These are phyloP conservation scores for Licmophora abbreviata DNA, from an alignment of 108 stramenopile genomes.

Conservation along the genomic window DNA sequence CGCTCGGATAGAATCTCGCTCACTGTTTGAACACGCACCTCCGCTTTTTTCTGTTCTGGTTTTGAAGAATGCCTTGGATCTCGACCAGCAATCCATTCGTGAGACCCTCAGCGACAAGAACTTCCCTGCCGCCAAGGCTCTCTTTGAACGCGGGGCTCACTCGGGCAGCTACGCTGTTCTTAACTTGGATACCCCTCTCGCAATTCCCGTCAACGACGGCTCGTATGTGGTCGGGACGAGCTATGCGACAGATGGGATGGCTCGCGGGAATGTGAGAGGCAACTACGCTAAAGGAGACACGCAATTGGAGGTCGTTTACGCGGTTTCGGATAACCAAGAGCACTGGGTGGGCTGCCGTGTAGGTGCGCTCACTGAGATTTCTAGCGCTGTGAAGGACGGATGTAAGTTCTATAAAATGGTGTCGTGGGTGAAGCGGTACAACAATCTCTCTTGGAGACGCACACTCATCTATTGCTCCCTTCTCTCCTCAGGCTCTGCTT, in stretches of 20 bases:
- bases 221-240: conserved; percentile 26
- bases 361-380: conserved; percentile 29
- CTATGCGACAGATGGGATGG: conserved; percentile 29
- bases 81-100: conserved; percentile 64
- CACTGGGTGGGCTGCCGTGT: conserved; percentile 60
- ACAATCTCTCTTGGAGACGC: conserved; percentile 20
- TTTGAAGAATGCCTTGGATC: conserved; percentile 59
- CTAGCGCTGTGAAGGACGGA: conserved; percentile 17
- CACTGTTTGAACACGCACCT: neutral
- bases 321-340: conserved; percentile 29
- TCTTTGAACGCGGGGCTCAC: conserved; percentile 58
- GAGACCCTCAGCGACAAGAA: conserved; percentile 9
- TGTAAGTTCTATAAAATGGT: conserved; percentile 8
- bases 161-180: conserved; percentile 60
- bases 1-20: neutral
- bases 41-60: neutral
- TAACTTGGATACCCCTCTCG: conserved; percentile 28
- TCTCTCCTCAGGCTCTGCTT: conserved; percentile 33
- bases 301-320: conserved; percentile 41
- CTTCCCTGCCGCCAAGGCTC: conserved; percentile 26
- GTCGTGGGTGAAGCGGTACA: neutral
- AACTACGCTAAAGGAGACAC: conserved; percentile 18
- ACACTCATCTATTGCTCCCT: conserved; percentile 37
- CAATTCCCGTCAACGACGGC: conserved; percentile 13
- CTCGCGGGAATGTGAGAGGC: conserved; percentile 28